Percentiles rank a stretch among this genome's conserved stretches.
Conservation (phyloP, 139 green algal species). For the Chlamydomonas incerta region DNA sequence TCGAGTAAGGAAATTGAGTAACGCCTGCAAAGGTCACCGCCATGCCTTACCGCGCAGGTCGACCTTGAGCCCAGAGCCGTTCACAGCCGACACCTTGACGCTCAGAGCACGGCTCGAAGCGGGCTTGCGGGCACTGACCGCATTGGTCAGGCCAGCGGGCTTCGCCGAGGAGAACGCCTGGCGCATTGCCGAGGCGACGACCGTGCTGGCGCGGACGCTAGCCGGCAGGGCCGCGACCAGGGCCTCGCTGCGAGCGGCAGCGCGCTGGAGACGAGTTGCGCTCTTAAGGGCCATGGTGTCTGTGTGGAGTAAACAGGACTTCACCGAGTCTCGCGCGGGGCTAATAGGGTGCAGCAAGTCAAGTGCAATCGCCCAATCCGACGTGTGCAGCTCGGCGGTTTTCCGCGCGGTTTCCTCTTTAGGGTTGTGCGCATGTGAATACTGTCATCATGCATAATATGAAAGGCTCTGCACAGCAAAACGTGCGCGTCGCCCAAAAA, state of each 20-base stretch:
- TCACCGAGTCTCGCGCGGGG: no score
- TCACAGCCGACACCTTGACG: slow-evolving; percentile 41
- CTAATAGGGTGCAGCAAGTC: no score
- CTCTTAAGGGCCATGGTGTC: slow-evolving; percentile 30
- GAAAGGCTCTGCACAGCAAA: no score
- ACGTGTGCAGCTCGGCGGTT: no score
- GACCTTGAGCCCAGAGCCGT: slow-evolving; percentile 64
- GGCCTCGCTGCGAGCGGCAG: slow-evolving; percentile 2
- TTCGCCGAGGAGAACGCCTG: not conserved
- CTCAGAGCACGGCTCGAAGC: slow-evolving; percentile 17
- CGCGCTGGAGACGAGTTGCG: slow-evolving; percentile 20
- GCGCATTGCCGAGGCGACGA: slow-evolving; percentile 1
- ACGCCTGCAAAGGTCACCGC: not conserved
- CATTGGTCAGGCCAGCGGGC: not conserved
- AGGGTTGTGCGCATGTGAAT: no score
- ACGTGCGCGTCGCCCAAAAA: no score
- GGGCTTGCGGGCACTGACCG: not conserved
- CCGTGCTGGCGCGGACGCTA: not conserved
- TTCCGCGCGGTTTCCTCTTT: no score
- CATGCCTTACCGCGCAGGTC: slow-evolving; percentile 70
- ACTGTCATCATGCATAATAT: no score
- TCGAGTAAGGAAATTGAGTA: not conserved
- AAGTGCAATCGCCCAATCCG: no score
- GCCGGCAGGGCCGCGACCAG: slow-evolving; percentile 23
- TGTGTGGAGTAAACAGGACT: not conserved